Evolutionary conservation across 176 grass and related monocot species (phyloP).

Genomic region (Pontederia crassipes): DNA sequence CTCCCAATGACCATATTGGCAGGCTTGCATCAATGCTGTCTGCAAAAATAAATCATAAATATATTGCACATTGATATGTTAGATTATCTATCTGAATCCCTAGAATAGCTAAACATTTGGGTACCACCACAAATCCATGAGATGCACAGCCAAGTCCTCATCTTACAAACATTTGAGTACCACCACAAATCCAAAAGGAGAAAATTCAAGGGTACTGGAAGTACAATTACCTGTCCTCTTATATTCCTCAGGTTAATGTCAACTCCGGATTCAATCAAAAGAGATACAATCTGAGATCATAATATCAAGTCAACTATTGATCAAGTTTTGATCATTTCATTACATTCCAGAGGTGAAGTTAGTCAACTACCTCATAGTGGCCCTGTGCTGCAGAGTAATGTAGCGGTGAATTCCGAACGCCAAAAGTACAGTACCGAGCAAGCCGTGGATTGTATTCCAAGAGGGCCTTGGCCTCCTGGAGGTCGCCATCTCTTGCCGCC

Average conservation of each 20-base stretch:
- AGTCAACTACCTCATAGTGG: constrained; percentile 62
- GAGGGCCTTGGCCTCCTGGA: constrained; percentile 83
- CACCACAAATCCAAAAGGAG: not conserved
- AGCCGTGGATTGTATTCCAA: constrained; percentile 86
- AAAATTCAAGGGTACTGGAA: not conserved
- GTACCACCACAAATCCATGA: too few species aligned
- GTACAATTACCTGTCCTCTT: constrained; percentile 52
- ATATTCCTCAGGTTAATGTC: constrained; percentile 92
- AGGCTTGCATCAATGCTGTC: constrained; percentile 99
- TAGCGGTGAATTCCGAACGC: constrained; percentile 83
- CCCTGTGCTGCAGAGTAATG: constrained; percentile 87
- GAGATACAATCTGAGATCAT: constrained; percentile 62
- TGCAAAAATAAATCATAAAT: constrained; percentile 25
- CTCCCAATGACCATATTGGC: constrained; percentile 93
- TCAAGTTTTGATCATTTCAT: not conserved
- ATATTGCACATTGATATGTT: constrained; percentile 4
- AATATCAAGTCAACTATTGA: not conserved
- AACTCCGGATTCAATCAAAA: constrained; percentile 73
- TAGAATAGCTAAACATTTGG: too few species aligned
- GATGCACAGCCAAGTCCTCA: too few species aligned
- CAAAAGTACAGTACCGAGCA: constrained; percentile 88
- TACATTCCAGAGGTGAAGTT: not conserved
- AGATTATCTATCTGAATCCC: too few species aligned
- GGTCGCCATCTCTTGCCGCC: constrained; percentile 79
- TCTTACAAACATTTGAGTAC: too few species aligned